Conservation (phyloP, 1,284 basidiomycete species). For the Malassezia arunalokei region DNA sequence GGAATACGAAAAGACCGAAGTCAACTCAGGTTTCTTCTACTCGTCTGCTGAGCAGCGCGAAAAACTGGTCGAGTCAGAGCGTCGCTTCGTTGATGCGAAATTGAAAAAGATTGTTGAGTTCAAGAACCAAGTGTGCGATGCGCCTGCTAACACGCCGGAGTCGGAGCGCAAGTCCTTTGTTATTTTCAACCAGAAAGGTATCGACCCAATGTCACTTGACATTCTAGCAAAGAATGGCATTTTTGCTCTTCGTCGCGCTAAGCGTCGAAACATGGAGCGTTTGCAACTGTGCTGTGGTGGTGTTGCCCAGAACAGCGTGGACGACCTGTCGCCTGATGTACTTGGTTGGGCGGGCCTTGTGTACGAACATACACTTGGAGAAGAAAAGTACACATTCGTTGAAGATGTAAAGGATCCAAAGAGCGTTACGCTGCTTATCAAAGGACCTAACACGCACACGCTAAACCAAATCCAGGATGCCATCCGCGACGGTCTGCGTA, state of each 20-base stretch:
- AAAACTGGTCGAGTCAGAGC: constrained; percentile 94
- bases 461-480: constrained; percentile 94
- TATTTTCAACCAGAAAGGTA: constrained; percentile 97
- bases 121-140: constrained; percentile 81
- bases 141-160: constrained; percentile 23
- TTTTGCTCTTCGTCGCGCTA: constrained; percentile 81
- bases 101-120: constrained; percentile 93
- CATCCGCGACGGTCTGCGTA: constrained; percentile 83
- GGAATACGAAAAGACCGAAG: constrained; percentile 99
- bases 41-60: constrained; percentile 95
- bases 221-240: constrained; percentile 95
- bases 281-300: constrained; percentile 72
- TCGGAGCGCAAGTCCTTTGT: constrained; percentile 70
- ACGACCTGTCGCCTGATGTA: constrained; percentile 79
- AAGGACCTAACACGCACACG: constrained; percentile 81
- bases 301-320: constrained; percentile 90
- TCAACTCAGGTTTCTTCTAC: constrained; percentile 99
- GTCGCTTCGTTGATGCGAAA: constrained; percentile 84
- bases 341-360: constrained; percentile 95
- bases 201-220: constrained; percentile 92
- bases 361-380: constrained; percentile 96
- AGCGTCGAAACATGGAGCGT: constrained; percentile 57
- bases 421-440: constrained; percentile 84
- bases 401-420: constrained; percentile 95
- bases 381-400: constrained; percentile 97